Base-by-base conservation (phyloP, 2,329 filamentous ascomycete genomes). In the Colletotrichum euphorbiae region DNA sequence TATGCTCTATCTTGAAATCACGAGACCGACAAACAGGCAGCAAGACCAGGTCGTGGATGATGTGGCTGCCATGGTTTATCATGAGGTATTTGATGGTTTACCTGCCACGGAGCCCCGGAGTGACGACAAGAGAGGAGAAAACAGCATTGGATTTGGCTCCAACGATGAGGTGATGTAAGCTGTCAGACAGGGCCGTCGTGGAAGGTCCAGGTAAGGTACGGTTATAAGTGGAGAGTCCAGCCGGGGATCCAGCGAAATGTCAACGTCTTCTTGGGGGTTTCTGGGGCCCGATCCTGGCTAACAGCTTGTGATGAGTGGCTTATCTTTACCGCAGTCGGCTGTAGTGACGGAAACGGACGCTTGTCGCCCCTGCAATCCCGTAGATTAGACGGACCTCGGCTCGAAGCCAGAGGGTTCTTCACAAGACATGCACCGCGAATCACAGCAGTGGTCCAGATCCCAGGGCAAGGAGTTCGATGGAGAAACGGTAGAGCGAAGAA, bases 201-300 rank as follows among this genome's bases (percentile, higher is more conserved):
- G 45, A n/a, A 63, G 61, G 52, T 24, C 1, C 3, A 3, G 3
- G 21, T 57, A 64, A 62, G 33, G 63, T 62, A 62, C 63, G 66
- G 66, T 69, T 69, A 69, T 69, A 66, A 69, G 66, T 69, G 66
- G 66, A 55, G 61, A 69, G 48, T n/a, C 43, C 46, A 24, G 55
- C 66, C 48, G 21, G 48, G 61, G 40, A 40, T 38, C 54, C 61
- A 54, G 51, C 12, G 40, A 33, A 60, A 54, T 65, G 31, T 46
- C 19, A 59, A 66, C 48, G 66, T 40, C 33, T 21, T 55, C 48
- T 46, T 21, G 61, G 28, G 54, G 62, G 24, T 57, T 48, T 42
- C 33, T 38, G 50, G 56, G 48, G 19, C n/a, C 31, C 11, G 31
- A 45, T 61, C 65, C 62, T 36, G 43, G 54, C 64, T 43, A 38